Percentiles rank a stretch among this genome's conserved stretches.
Evolutionary conservation across 1,284 basidiomycete genomes (phyloP).

Genomic region (Pterula multifida): DNA sequence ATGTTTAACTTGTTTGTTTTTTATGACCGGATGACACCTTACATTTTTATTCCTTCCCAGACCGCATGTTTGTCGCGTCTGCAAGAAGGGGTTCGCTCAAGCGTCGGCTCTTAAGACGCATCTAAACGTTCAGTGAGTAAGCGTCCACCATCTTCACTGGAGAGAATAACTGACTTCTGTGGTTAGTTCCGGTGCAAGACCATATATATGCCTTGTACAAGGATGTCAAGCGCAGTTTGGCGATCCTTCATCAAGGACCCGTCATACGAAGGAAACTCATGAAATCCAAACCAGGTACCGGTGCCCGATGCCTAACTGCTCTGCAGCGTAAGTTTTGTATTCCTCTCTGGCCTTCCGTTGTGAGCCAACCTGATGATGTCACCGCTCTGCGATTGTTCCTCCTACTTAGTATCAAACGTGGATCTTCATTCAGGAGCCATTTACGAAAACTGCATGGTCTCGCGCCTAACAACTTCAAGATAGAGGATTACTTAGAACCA

Average conservation of each 20-base stretch:
- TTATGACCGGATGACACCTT: slow-evolving; percentile 2
- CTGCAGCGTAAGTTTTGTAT: slow-evolving; percentile 27
- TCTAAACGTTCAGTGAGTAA: slow-evolving; percentile 43
- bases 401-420: slow-evolving; percentile 43
- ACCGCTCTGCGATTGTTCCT: slow-evolving; percentile 4
- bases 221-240: slow-evolving; percentile 38
- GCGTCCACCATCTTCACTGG: slow-evolving; percentile 4
- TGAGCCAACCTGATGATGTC: neutral
- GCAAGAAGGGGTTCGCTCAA: slow-evolving; percentile 41
- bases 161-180: slow-evolving; percentile 5
- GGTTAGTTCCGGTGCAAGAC: slow-evolving; percentile 39
- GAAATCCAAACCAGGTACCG: slow-evolving; percentile 23
- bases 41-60: slow-evolving; percentile 19
- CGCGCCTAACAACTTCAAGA: slow-evolving; percentile 13
- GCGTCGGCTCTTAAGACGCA: slow-evolving; percentile 44
- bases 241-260: slow-evolving; percentile 51
- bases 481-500: slow-evolving; percentile 2
- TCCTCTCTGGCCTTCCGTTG: slow-evolving; percentile 1
- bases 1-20: slow-evolving; percentile 9
- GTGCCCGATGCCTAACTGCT: slow-evolving; percentile 32
- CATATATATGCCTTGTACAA: slow-evolving; percentile 31
- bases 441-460: slow-evolving; percentile 35
- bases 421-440: slow-evolving; percentile 41
- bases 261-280: slow-evolving; percentile 51
- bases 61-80: slow-evolving; percentile 31